Conservation (phyloP, 495 filamentous ascomycete species). For the Penicillium ucsense region DNA sequence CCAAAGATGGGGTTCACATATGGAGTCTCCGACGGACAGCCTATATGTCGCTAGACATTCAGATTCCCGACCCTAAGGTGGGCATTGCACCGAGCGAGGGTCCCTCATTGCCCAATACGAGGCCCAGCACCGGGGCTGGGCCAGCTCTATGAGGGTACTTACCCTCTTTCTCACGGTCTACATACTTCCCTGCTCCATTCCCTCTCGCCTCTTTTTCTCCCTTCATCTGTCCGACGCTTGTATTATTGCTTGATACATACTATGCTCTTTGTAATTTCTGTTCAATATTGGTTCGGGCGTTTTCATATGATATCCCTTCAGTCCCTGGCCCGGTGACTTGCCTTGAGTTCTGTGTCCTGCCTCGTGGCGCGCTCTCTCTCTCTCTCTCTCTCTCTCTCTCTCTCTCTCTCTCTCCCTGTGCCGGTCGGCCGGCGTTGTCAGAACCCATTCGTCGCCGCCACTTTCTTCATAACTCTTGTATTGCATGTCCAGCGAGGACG, state of each 20-base stretch:
- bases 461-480: too few species aligned
- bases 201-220: slow-evolving; percentile 1
- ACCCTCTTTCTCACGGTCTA: too few species aligned
- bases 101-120: slow-evolving; percentile 27
- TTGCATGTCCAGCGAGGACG: too few species aligned
- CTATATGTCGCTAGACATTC: slow-evolving; percentile 82
- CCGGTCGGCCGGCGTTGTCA: not conserved
- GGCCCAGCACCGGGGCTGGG: slow-evolving; percentile 28
- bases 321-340: slow-evolving; percentile 7
- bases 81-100: slow-evolving; percentile 38
- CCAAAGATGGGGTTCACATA: slow-evolving; percentile 53
- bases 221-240: slow-evolving; percentile 1
- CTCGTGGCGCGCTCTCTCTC: not conserved
- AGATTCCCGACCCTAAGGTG: slow-evolving; percentile 73
- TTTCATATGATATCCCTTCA: slow-evolving; percentile 23
- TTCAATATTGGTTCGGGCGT: not conserved
- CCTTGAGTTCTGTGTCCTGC: not conserved
- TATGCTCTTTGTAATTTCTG: slow-evolving; percentile 15
- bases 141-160: not conserved
- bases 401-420: not conserved
- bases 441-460: too few species aligned
- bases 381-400: not conserved
- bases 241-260: slow-evolving; percentile 4
- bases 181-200: not conserved
- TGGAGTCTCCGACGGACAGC: slow-evolving; percentile 71